Conservation (phyloP, 192 early-diverging fungal species). For the Martensiomyces pterosporus region DNA sequence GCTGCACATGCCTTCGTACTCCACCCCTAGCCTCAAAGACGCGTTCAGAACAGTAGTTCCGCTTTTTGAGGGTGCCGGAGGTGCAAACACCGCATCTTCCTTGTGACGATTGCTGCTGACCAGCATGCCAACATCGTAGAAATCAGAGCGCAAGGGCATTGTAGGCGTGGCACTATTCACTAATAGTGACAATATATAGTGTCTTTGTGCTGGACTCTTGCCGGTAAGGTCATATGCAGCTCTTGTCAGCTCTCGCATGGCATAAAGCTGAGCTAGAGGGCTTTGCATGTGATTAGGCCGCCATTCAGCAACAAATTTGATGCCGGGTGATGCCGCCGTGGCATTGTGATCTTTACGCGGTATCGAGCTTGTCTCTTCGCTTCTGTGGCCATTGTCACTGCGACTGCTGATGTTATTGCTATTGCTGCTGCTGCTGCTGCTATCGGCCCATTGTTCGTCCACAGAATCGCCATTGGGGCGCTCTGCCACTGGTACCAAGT, state of each 20-base stretch:
- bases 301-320: constrained; percentile 5
- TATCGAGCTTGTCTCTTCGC: too few relatives aligned
- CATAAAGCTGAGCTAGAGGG: constrained; percentile 27
- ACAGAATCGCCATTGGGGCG: too few relatives aligned
- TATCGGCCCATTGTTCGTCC: not conserved
- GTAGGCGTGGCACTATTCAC: constrained; percentile 10
- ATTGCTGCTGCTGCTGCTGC: not conserved
- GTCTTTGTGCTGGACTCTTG: constrained; percentile 3
- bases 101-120: constrained; percentile 13
- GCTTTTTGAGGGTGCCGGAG: too few relatives aligned
- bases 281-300: constrained; percentile 5
- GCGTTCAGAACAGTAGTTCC: constrained; percentile 13
- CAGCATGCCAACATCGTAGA: constrained; percentile 33
- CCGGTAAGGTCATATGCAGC: constrained; percentile 9
- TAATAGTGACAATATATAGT: constrained; percentile 15
- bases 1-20: constrained; percentile 31
- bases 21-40: constrained; percentile 17
- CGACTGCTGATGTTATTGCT: too few relatives aligned
- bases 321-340: not conserved
- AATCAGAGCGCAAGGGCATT: constrained; percentile 36
- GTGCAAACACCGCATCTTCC: too few relatives aligned
- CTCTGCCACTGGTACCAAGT: too few relatives aligned
- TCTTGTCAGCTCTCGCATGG: constrained; percentile 18
- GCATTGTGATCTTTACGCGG: too few relatives aligned
- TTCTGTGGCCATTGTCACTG: too few relatives aligned